Percentiles rank a stretch among this genome's conserved stretches.
These are phyloP conservation scores for Cantharellus anzutake DNA, from an alignment of 768 basidiomycete species.

Conservation along the genomic window DNA sequence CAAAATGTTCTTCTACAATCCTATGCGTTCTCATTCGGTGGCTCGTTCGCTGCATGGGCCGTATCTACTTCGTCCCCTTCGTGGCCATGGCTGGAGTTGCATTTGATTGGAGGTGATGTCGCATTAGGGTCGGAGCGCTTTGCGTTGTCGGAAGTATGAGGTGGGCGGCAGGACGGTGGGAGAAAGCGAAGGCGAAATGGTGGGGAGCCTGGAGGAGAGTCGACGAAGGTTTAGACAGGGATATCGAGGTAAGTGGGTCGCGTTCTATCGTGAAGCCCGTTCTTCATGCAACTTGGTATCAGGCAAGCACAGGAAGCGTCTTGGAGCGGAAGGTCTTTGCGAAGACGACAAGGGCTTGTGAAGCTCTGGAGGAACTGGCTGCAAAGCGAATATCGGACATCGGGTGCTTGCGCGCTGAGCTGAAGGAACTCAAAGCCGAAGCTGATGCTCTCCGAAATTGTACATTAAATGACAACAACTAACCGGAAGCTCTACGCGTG, in stretches of 20 bases:
- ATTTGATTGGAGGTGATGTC: conserved; percentile 31
- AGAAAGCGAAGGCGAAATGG: conserved; percentile 45
- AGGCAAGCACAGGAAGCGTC: too few species aligned
- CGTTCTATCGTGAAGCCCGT: background rate
- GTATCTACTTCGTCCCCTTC: too few species aligned
- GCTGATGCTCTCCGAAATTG: too few species aligned
- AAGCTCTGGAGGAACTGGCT: too few species aligned
- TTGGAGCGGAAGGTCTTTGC: too few species aligned
- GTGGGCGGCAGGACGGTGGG: conserved; percentile 51
- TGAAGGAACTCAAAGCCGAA: too few species aligned
- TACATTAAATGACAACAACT: too few species aligned
- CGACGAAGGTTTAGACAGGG: conserved; percentile 40
- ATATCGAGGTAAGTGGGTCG: conserved; percentile 39
- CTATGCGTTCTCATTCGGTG: conserved; percentile 27
- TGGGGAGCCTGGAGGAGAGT: conserved; percentile 47
- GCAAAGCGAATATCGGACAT: too few species aligned
- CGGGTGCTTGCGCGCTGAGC: too few species aligned
- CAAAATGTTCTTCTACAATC: conserved; percentile 37
- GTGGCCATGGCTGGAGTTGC: conserved; percentile 24
- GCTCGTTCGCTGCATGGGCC: conserved; percentile 37
- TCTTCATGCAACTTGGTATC: too few species aligned
- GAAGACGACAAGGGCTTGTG: too few species aligned
- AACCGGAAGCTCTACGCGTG: too few species aligned
- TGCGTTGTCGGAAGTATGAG: conserved; percentile 29
- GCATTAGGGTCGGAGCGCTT: conserved; percentile 40